Evolutionary conservation across 768 basidiomycete species (phyloP), one percentile per base, ranked within the genome.

Genomic region (Chalciporus piperatus): DNA sequence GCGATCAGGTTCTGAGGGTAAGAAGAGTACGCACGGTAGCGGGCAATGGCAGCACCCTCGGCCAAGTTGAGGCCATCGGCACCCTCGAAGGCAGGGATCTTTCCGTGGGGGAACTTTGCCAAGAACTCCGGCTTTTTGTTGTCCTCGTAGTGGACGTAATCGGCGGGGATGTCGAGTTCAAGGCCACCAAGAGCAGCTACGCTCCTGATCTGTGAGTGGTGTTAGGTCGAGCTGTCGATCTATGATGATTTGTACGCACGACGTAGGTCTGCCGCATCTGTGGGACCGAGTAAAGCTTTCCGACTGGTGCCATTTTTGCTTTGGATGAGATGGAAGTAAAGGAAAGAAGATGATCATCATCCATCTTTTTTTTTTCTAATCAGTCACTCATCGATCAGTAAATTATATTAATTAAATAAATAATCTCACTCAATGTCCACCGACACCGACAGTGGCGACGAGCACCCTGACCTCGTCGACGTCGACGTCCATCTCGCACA

Each of bases 71-170:
- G 81, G 49, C 92, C 92, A 68, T 92, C 82, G 13, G 74, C 70
- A 41, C 79, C 75, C 69, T 93, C 91, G 47, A 87, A 79, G 33
- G 87, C 85, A 23, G 97, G 96, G 59, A 96, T 81, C 76, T 92
- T 92, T 50, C 89, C 87, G 51, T 77, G 78, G 45, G 87, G 82
- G 71, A 91, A 94, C 71, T 93, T 92, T 53, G 73, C 66, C 42
- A 81, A 66, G 70, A 84, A 91, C 28, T 83, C 85, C 0, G 85
- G 78, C 63, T 80, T 82, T 66, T 80, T 81, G 76, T 90, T 90
- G 64, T 81, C 79, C 59, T 83, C 76, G 52, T 68, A 72, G 67
- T 87, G 84, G 48, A 73, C 75, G 67, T 87, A 89, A 49, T 58
- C 62, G 17, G 72, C 70, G 14, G 81, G 78, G 46, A 76, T 52